Base-by-base conservation (phyloP, 257 asterid species). In the Thymus quinquecostatus region DNA sequence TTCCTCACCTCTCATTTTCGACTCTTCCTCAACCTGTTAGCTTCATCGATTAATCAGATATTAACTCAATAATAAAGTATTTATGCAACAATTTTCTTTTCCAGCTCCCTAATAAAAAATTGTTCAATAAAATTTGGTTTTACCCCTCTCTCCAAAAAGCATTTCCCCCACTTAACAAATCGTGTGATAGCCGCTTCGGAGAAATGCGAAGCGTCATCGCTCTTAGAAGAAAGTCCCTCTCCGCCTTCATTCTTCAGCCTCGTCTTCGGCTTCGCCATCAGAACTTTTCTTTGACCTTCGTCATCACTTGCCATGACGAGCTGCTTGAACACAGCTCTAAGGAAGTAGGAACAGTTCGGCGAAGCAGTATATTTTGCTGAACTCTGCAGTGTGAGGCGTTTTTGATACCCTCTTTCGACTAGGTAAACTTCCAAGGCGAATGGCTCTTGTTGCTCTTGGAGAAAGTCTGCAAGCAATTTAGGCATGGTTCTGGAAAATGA, bases 401-500 rank as follows among this genome's bases (percentile, higher is more conserved):
- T 36, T 3, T 6, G 50, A 49, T 49, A 76, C 75, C 84, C 79
- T 75, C 80, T 75, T 65, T 91, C 96, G 27, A 79, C 68, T 71
- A 86, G 90, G 79, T 78, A 86, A 13, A 27, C 60, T 65, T 90
- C 86, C 65, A 90, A 70, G 43, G 84, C 78, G 69, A 91, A 91
- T 50, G 97, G 96, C 68, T 88, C 92, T 81, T 91, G 97, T 10
- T 88, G 77, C 75, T 91, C 94, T 29, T 74, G 81, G 36, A 90
- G 96, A 70, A 82, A 81, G 5, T 88, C 84, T 66, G 73, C 83
- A 8, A 87, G 83, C 53, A 70, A 51, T 54, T 79, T 81, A n/a
- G 82, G 69, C 87, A 76, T 79, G 59, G 27, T 49, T 14, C 5
- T 6, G 5, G 2, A 54, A 27, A 54, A 48, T 21, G 21, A 21